These are phyloP conservation scores for Flaveria robusta DNA, from an alignment of 129 eudicot genomes.

Conservation along the genomic window DNA sequence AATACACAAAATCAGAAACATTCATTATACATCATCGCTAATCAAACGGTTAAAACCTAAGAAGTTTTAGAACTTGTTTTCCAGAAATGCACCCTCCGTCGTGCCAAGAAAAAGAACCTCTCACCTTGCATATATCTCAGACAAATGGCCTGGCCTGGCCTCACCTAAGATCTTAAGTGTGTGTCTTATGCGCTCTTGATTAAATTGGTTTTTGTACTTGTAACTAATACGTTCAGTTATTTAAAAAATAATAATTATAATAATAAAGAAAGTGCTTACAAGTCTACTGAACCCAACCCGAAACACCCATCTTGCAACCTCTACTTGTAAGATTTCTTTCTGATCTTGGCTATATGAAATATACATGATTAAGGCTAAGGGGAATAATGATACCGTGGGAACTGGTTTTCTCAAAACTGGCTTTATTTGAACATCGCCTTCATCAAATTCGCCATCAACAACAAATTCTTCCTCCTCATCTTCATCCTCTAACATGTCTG, in stretches of 20 bases:
- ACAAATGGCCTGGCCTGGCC: not conserved
- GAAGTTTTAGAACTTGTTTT: not conserved
- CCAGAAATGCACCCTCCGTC: not conserved
- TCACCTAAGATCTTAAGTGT: no score
- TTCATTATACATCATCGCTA: not conserved
- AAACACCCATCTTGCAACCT: not conserved
- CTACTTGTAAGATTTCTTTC: slow-evolving; percentile 3
- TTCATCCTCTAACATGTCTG: slow-evolving; percentile 76
- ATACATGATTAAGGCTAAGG: slow-evolving; percentile 14
- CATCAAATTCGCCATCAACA: slow-evolving; percentile 96
- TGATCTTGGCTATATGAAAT: not conserved
- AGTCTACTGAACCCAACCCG: not conserved
- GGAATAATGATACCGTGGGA: slow-evolving; percentile 58
- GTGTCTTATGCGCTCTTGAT: not conserved
- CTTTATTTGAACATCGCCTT: slow-evolving; percentile 95
- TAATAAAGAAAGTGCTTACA: not conserved
- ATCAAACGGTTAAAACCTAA: slow-evolving; percentile 2
- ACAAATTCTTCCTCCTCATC: slow-evolving; percentile 97
- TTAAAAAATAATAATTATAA: not conserved
- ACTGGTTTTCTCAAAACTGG: slow-evolving; percentile 59
- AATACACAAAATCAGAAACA: not conserved
- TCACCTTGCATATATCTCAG: not conserved
- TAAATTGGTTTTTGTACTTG: not conserved
- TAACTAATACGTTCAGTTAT: not conserved
- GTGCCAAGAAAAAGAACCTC: not conserved